These are phyloP conservation scores for Chrysanthemum lavandulifolium DNA, from an alignment of 129 eudicot genomes.

Conservation along the genomic window DNA sequence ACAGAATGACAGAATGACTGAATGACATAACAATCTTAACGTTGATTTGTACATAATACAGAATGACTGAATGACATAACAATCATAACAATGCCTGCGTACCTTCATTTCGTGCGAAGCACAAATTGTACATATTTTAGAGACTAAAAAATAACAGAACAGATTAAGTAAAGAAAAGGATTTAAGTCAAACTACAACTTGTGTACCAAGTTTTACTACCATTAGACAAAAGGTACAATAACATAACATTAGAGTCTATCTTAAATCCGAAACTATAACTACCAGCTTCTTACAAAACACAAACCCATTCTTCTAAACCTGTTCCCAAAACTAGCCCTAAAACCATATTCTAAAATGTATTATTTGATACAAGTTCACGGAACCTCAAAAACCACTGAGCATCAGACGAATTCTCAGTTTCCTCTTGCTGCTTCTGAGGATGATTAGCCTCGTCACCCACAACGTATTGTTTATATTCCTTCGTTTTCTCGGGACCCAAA, in stretches of 20 bases:
- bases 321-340: slow-evolving; percentile 3
- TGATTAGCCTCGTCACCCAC: slow-evolving; percentile 36
- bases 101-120: background rate
- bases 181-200: background rate
- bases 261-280: background rate
- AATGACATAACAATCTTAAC: too few relatives aligned
- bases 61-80: too few relatives aligned
- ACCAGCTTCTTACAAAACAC: slow-evolving; percentile 2
- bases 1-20: too few relatives aligned
- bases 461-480: slow-evolving; percentile 49
- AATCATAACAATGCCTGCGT: too few relatives aligned
- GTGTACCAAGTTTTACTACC: slow-evolving; percentile 4
- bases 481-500: slow-evolving; percentile 26
- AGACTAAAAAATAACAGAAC: background rate
- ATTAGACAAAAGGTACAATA: background rate
- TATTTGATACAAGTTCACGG: slow-evolving; percentile 67
- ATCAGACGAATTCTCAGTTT: slow-evolving; percentile 54
- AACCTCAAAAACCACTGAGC: slow-evolving; percentile 74
- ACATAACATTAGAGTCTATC: background rate
- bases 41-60: too few relatives aligned
- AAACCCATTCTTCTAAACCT: background rate
- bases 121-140: background rate
- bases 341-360: slow-evolving; percentile 32
- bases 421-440: slow-evolving; percentile 28
- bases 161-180: background rate